Evolutionary conservation across 768 basidiomycete species (phyloP), one percentile per base, ranked within the genome.

Genomic region (Pisolithus microcarpus): DNA sequence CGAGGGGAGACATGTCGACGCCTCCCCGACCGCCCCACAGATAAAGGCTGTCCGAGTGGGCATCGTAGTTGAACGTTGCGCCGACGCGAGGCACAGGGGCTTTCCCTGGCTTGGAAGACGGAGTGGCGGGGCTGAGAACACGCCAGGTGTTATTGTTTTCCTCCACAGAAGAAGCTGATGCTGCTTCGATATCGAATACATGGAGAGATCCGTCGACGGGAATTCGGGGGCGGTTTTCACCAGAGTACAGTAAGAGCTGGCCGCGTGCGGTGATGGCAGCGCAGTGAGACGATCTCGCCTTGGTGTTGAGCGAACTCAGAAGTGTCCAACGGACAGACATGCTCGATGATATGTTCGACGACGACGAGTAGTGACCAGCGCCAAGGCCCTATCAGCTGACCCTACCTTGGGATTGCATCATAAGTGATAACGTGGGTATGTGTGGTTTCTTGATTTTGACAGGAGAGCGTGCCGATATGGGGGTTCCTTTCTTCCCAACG

Each of bases 11-110:
- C 72, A 70, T 70, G 23, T 67, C 65, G 15, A 61, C 56, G 2
- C 72, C 75, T 1, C 73, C 73, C 16, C 76, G 66, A 4, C 76
- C 75, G 4, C 75, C 75, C 69, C 75, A 78, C 40, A 75, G 43
- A 54, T 74, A 74, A 40, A 74, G 56, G 4, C 15, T 46, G 37
- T 57, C 46, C 6, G 49, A 31, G n/a, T 15, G 23, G 15, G 58
- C 36, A 44, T 65, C 61, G 42, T 52, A 63, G 9, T 51, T 52
- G 40, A 61, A 39, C 5, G 54, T 45, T 42, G 64, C 64, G 4
- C 62, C 62, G 16, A 64, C 55, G 13, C 62, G 58, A 39, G 64
- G 58, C 13, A 50, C 43, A 50, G 62, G 50, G 43, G 48, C 4
- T 49, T 53, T 23, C 52, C 48, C 18, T 16, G 43, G 42, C 0